Evolutionary conservation across 1,139 yeast genomes (phyloP).

Genomic region (Pichia sp.): DNA sequence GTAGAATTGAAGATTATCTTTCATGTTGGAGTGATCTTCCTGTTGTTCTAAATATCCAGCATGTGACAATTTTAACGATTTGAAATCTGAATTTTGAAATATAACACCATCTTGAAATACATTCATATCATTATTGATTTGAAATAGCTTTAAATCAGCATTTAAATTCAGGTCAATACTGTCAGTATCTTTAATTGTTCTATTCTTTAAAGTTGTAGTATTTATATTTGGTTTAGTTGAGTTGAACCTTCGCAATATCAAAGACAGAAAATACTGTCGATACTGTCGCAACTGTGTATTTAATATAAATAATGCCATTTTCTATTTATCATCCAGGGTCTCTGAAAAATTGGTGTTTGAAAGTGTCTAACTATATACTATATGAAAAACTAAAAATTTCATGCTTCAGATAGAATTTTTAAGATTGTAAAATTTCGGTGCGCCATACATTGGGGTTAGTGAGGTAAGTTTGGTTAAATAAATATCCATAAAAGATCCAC

Average conservation of each 20-base stretch:
- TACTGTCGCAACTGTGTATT: not conserved
- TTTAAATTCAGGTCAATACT: not conserved
- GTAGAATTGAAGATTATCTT: not conserved
- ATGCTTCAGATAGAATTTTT: too few species aligned
- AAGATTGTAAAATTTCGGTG: not conserved
- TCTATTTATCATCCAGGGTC: too few species aligned
- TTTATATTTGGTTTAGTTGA: not conserved
- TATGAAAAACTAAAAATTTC: too few species aligned
- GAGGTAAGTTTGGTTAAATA: too few species aligned
- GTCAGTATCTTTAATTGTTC: not conserved
- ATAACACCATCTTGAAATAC: not conserved
- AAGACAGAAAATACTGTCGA: not conserved
- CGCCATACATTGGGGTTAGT: too few species aligned
- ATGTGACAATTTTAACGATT: conserved; percentile 8
- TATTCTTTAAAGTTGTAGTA: not conserved
- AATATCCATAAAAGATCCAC: too few species aligned
- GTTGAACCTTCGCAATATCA: not conserved
- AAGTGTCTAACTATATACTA: too few species aligned
- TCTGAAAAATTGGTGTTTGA: too few species aligned
- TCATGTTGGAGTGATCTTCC: not conserved
- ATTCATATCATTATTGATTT: not conserved
- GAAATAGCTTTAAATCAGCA: not conserved
- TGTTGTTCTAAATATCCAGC: conserved; percentile 12
- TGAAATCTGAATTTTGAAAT: conserved; percentile 7
- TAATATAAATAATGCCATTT: not conserved